Evolutionary conservation across 345 rosid species (phyloP), one percentile per base, ranked within the genome.

Genomic region (Arabis hirsuta): DNA sequence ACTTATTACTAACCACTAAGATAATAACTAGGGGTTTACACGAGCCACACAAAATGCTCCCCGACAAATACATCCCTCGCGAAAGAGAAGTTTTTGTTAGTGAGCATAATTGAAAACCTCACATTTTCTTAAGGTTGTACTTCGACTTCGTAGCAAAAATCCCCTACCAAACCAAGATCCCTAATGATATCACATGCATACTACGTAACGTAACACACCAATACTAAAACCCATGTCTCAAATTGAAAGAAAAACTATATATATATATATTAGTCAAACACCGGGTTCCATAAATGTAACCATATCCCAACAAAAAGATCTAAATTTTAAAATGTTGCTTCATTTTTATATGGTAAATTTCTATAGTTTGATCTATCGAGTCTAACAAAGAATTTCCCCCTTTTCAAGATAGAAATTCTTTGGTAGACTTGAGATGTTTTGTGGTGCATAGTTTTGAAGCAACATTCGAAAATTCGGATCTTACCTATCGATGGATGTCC

Each of bases 341-440:
- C 76, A 9, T 56, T 22, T 22, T 10, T 14, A 9, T 27, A 39
- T 9, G 10, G 22, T 57, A 10, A 55, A 12, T 19, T 27, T 16
- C 9, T 74, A 19, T 12, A 4, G 12, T 51, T 60, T 22, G 12
- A 44, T 54, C n/a, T 54, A 41, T 64, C 67, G 50, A 76, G 80
- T 70, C 80, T 76, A 76, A 76, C 76, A 76, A 71, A 76, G 80
- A 76, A 76, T 76, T 76, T 65, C 80, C 43, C 67, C 72, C 42
- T 76, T 64, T 48, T 7, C 54, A 71, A 57, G 67, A 76, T 76
- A 56, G 55, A 71, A 76, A 57, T 76, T 76, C 76, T 71, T 76
- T 50, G 62, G 22, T 71, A 76, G 80, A 76, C 80, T 76, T 71
- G 62, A 76, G 27, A 56, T 64, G 5, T 32, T 32, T 29, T 19